Evolutionary conservation across 1,284 basidiomycete species (phyloP), one percentile per base, ranked within the genome.

Genomic region (Neonothopanus nambi): DNA sequence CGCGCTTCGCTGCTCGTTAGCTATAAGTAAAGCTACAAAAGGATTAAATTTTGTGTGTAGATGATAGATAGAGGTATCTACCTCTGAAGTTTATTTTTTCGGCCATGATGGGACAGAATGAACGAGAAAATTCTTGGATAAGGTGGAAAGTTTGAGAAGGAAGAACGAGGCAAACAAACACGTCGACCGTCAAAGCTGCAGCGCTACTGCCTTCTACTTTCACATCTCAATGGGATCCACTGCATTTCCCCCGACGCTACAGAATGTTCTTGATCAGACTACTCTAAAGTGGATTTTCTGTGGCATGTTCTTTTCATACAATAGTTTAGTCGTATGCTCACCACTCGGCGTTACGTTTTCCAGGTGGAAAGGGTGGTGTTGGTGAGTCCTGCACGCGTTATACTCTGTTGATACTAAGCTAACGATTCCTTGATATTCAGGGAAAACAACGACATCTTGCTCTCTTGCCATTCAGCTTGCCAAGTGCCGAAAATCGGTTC

Each of bases 271-370:
- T 24, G 93, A 95, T 68, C 93, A 96, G 71, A 87, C 82, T 63
- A 85, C 87, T 30, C 73, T 95, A 59, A 95, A 95, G 70, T 96
- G 93, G 93, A 96, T 96, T 68, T 96, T 96, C 70, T 96, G 93
- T 67, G 93, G 93, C 84, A 71, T 57, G 89, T 82, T 54, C 49
- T 42, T 41, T 50, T 47, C 46, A 54, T 39, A 51, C 38, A 57
- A 39, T 48, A 39, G 41, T 26, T 46, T 45, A 47, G 48, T 24
- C 46, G 39, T 50, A 56, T 56, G 57, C 48, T 38, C 46, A 54
- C n/a, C n/a, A n/a, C 54, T 37, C 33, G 24, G 51, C 52, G 56
- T 18, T 55, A 7, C 21, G 20, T 13, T 57, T 33, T 60, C 9
- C 65, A 95, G 93, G 93, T 77, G 93, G 93, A 56, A 96, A 95